A percentile compares a stretch with the other conserved stretches of the same genome.
Conservation (phyloP, 768 basidiomycete species). For the Kwoniella botswanensis region DNA sequence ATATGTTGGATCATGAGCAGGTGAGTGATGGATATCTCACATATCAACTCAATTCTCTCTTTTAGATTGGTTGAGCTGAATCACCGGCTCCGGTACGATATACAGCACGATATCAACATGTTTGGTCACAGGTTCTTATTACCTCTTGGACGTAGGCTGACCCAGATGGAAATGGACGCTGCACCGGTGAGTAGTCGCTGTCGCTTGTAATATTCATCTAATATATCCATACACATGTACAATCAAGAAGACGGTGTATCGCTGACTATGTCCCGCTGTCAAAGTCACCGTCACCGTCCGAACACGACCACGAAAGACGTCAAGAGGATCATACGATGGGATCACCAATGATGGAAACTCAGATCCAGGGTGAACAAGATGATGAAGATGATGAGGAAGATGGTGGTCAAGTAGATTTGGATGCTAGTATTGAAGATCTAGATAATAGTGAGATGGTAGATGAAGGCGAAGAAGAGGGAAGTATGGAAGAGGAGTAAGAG, state of each 20-base stretch:
- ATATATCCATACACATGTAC: background rate
- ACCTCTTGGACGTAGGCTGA: conserved; percentile 43
- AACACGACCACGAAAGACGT: conserved; percentile 44
- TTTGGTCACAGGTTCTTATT: conserved; percentile 52
- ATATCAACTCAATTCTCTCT: background rate
- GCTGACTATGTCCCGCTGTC: background rate
- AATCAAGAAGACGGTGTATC: background rate
- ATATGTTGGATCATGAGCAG: conserved; percentile 43
- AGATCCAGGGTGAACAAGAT: conserved; percentile 10
- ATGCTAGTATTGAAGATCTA: conserved; percentile 46
- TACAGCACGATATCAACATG: conserved; percentile 42
- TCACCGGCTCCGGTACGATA: background rate
- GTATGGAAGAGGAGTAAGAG: conserved; percentile 34
- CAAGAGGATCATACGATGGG: conserved; percentile 47
- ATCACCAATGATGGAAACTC: conserved; percentile 13
- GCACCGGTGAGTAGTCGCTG: conserved; percentile 34
- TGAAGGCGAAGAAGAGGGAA: conserved; percentile 29
- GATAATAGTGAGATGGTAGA: conserved; percentile 26
- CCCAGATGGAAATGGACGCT: conserved; percentile 52
- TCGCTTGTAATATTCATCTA: background rate
- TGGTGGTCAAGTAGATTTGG: conserved; percentile 43
- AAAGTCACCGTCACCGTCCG: conserved; percentile 43
- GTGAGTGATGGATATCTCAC: conserved; percentile 25
- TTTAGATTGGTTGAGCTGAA: no score
- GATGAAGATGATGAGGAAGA: conserved; percentile 26